Evolutionary conservation across 305 asterid species (phyloP).

Genomic region (Petunia hybrid): DNA sequence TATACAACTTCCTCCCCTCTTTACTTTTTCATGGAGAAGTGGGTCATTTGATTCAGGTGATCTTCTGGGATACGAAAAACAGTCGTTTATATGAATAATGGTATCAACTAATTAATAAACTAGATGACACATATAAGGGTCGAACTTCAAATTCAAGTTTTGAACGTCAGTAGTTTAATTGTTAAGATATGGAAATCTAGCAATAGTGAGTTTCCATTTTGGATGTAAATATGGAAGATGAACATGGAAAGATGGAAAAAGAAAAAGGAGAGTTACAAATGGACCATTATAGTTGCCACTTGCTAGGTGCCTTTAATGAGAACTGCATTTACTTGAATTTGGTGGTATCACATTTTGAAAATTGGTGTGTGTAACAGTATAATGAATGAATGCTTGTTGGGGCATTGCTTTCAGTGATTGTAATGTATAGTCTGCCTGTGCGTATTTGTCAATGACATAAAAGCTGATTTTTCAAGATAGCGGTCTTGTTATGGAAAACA

Average conservation of each 20-base stretch:
- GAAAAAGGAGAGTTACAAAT: background rate
- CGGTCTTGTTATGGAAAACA: background rate
- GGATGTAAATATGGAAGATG: background rate
- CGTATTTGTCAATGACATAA: constrained; percentile 18
- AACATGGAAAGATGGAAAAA: background rate
- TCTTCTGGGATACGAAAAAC: too few species aligned
- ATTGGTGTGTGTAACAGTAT: constrained; percentile 26
- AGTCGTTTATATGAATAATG: too few species aligned
- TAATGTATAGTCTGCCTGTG: constrained; percentile 19
- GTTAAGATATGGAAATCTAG: background rate
- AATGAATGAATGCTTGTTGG: constrained; percentile 31
- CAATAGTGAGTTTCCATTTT: background rate
- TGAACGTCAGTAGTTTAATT: too few species aligned
- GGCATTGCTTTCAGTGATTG: constrained; percentile 39
- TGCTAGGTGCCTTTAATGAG: constrained; percentile 20
- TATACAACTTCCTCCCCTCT: too few species aligned
- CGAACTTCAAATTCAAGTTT: too few species aligned
- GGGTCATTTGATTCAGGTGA: too few species aligned
- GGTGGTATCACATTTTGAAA: background rate
- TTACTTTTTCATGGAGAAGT: too few species aligned
- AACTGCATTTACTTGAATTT: constrained; percentile 4
- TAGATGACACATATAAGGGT: too few species aligned
- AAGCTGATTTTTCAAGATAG: constrained; percentile 33
- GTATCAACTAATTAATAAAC: too few species aligned
- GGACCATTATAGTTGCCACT: constrained; percentile 16